phyloP scores from a whole-genome alignment of 1,284 basidiomycete genomes.

The Thecaphora thlaspeos region DNA sequence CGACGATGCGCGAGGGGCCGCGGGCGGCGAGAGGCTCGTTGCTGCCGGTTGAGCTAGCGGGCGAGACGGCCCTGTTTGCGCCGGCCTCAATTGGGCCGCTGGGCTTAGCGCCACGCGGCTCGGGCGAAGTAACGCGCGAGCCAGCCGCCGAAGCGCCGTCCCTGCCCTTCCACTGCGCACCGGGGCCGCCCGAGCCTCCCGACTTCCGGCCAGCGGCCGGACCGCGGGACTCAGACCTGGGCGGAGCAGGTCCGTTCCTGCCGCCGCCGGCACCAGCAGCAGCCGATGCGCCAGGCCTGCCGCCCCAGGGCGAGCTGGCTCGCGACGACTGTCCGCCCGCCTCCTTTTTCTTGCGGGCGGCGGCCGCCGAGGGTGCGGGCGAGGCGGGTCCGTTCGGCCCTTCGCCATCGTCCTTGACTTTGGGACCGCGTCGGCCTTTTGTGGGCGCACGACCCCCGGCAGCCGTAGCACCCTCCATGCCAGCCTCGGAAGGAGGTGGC shows the following conservation, averaged over 20 bases:
- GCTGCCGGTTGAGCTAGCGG: slow-evolving; percentile 42
- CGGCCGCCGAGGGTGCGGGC: slow-evolving; percentile 23
- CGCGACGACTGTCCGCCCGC: slow-evolving; percentile 13
- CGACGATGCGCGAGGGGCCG: slow-evolving; percentile 36
- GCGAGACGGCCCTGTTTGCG: slow-evolving; percentile 21
- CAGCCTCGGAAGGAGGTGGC: too few relatives aligned
- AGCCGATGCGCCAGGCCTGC: background rate
- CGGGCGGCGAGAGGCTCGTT: slow-evolving; percentile 38
- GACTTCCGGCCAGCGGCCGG: slow-evolving; percentile 14
- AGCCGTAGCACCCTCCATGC: too few relatives aligned
- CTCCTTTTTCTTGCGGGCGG: slow-evolving; percentile 22
- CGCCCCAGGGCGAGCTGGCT: slow-evolving; percentile 35
- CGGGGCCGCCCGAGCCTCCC: background rate
- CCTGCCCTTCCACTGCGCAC: slow-evolving; percentile 2
- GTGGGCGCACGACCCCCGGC: too few relatives aligned
- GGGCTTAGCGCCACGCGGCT: background rate
- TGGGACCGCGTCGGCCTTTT: slow-evolving; percentile 28
- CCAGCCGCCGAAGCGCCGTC: slow-evolving; percentile 14
- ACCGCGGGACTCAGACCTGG: slow-evolving; percentile 5
- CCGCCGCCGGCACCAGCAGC: too few relatives aligned
- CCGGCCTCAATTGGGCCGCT: slow-evolving; percentile 8
- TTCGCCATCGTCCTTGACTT: slow-evolving; percentile 30
- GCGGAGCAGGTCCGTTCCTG: background rate
- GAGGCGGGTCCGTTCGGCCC: slow-evolving; percentile 18
- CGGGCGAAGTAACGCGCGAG: slow-evolving; percentile 13